Percentiles rank a stretch among this genome's conserved stretches.
These are phyloP conservation scores for Leptosphaerulina australis DNA, from an alignment of 2,329 filamentous ascomycete species.

Conservation along the genomic window DNA sequence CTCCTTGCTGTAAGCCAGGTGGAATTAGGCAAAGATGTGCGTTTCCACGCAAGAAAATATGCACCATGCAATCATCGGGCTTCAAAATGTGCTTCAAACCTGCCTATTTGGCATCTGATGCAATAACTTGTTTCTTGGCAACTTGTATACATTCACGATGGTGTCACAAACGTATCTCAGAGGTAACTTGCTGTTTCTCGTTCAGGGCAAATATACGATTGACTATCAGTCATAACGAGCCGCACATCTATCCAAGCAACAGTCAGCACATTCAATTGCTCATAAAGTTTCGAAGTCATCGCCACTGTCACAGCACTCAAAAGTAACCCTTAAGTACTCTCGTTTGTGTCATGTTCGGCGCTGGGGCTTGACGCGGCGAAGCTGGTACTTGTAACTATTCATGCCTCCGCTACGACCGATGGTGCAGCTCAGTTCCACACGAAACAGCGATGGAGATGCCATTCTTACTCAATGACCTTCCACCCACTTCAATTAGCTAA, in stretches of 20 bases:
- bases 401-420: not conserved
- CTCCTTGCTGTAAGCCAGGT: not conserved
- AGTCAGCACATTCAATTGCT: not conserved
- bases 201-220: constrained; percentile 1
- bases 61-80: not conserved
- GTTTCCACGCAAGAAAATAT: not conserved
- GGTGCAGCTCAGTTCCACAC: not conserved
- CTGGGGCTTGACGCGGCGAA: not conserved
- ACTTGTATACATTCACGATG: constrained; percentile 4
- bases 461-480: not conserved
- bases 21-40: not conserved
- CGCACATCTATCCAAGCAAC: not conserved
- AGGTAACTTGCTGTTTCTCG: not conserved
- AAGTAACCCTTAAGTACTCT: not conserved
- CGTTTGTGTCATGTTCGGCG: too few relatives aligned
- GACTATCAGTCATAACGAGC: not conserved
- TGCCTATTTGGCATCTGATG: not conserved
- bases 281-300: not conserved
- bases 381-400: not conserved
- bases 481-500: not conserved
- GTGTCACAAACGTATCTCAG: constrained; percentile 2
- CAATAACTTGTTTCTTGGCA: too few relatives aligned
- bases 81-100: not conserved
- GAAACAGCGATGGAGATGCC: not conserved
- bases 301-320: not conserved